Conservation (phyloP, 2,329 filamentous ascomycete genomes). For the Pestalotiopsis sp. region DNA sequence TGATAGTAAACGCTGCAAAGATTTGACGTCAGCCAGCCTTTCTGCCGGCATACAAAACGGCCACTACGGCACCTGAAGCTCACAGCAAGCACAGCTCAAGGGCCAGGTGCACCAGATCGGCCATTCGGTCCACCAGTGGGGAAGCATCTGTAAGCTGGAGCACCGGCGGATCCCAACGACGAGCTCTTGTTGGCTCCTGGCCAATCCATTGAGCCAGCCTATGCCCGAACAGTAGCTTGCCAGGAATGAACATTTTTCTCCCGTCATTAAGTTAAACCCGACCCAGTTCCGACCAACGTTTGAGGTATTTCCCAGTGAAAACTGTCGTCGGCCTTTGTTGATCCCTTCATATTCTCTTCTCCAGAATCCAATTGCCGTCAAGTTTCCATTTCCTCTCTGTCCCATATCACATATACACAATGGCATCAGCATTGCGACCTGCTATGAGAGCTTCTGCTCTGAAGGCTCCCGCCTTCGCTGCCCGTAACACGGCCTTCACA, state of each 20-base stretch:
- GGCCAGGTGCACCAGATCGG: background rate
- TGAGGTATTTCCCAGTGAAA: conserved; percentile 14
- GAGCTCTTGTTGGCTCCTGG: background rate
- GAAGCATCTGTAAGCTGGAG: background rate
- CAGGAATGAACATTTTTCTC: conserved; percentile 13
- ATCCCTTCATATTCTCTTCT: conserved; percentile 26
- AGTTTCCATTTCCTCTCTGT: conserved; percentile 4
- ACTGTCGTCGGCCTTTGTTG: conserved; percentile 4
- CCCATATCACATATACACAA: conserved; percentile 46
- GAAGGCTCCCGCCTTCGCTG: conserved; percentile 71
- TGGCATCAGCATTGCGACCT: conserved; percentile 77
- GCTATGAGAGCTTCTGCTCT: conserved; percentile 76
- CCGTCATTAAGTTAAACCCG: conserved; percentile 14
- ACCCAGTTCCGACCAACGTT: conserved; percentile 7
- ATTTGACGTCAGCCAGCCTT: background rate
- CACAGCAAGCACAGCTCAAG: background rate
- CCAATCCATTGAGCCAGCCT: background rate
- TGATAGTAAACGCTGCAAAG: background rate
- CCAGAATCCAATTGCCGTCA: conserved; percentile 8
- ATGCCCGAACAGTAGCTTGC: conserved; percentile 9
- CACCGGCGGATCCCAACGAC: background rate
- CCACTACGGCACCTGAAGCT: background rate
- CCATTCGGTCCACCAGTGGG: background rate
- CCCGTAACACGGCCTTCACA: conserved; percentile 75
- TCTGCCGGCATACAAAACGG: background rate